Percentiles rank a stretch among this genome's conserved stretches.
phyloP scores from a whole-genome alignment of 306 rosid species.

The Glycine soja region DNA sequence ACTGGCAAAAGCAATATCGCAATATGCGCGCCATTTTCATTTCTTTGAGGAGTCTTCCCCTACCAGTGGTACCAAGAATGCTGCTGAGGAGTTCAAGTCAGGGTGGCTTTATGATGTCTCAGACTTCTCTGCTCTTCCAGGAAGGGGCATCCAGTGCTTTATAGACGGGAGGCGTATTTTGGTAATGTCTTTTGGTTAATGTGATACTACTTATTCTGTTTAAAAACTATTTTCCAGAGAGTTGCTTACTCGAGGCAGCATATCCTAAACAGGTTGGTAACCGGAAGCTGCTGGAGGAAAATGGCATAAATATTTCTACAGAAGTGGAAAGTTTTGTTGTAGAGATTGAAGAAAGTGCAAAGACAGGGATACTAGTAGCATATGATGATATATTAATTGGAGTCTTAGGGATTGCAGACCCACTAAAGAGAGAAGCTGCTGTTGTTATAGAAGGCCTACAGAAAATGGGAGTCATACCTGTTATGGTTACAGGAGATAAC shows the following conservation, averaged over 20 bases:
- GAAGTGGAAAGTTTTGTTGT: constrained; percentile 74
- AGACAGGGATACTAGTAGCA: constrained; percentile 84
- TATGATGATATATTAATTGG: constrained; percentile 66
- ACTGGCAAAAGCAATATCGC: constrained; percentile 87
- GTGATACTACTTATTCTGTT: constrained; percentile 9
- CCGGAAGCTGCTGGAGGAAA: constrained; percentile 76
- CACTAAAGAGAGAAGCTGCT: constrained; percentile 91
- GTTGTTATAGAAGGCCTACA: constrained; percentile 81
- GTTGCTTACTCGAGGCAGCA: constrained; percentile 40
- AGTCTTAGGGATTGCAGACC: constrained; percentile 90
- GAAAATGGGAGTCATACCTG: constrained; percentile 79
- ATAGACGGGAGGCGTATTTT: constrained; percentile 66
- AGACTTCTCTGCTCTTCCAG: constrained; percentile 83
- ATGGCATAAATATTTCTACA: constrained; percentile 66
- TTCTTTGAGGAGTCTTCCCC: constrained; percentile 76
- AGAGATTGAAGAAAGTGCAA: constrained; percentile 88
- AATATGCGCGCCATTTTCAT: constrained; percentile 86
- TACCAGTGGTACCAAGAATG: constrained; percentile 50
- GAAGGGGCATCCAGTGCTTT: constrained; percentile 74
- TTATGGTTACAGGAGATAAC: constrained; percentile 95
- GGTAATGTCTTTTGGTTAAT: constrained; percentile 54
- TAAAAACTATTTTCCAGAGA: neutral
- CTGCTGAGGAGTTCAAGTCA: constrained; percentile 53
- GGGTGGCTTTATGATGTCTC: constrained; percentile 84
- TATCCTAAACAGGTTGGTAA: constrained; percentile 78